Percentiles rank a stretch among this genome's conserved stretches.
Evolutionary conservation across 2,329 filamentous ascomycete species (phyloP).

Genomic region (Sporothrix euskadiensis): DNA sequence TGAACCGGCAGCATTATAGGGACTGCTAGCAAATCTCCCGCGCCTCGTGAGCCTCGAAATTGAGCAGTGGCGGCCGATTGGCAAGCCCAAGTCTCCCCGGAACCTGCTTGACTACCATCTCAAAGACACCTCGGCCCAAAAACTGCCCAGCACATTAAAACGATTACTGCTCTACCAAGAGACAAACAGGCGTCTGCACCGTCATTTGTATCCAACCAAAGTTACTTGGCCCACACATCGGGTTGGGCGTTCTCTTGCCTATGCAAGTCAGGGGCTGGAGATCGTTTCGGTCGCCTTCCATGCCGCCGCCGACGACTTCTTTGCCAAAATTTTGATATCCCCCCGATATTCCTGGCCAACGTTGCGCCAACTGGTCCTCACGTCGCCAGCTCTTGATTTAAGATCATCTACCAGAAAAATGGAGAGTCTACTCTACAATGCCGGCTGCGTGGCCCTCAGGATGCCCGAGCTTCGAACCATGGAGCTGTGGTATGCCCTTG

Average conservation of each 20-base stretch:
- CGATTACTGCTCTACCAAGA: not conserved
- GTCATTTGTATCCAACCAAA: not conserved
- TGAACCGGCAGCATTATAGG: not conserved
- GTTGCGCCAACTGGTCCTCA: not conserved
- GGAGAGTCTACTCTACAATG: not conserved
- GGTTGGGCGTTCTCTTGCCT: not conserved
- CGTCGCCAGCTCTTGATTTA: not conserved
- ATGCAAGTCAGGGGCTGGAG: not conserved
- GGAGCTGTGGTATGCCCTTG: not conserved
- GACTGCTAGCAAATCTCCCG: not conserved
- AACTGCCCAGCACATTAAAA: not conserved
- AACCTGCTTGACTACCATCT: too few species aligned
- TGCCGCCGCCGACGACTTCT: not conserved
- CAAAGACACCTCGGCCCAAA: too few species aligned
- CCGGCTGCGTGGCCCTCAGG: not conserved
- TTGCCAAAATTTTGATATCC: not conserved
- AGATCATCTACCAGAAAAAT: not conserved
- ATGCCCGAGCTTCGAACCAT: not conserved
- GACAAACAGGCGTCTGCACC: not conserved
- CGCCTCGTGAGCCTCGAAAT: not conserved
- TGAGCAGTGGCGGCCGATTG: not conserved
- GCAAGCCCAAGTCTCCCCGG: too few species aligned
- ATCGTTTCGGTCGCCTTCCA: not conserved
- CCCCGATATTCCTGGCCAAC: not conserved
- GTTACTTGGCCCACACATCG: too few species aligned